These are phyloP conservation scores for Aspergillus jensenii DNA, from an alignment of 2,329 filamentous ascomycete species.

Conservation along the genomic window DNA sequence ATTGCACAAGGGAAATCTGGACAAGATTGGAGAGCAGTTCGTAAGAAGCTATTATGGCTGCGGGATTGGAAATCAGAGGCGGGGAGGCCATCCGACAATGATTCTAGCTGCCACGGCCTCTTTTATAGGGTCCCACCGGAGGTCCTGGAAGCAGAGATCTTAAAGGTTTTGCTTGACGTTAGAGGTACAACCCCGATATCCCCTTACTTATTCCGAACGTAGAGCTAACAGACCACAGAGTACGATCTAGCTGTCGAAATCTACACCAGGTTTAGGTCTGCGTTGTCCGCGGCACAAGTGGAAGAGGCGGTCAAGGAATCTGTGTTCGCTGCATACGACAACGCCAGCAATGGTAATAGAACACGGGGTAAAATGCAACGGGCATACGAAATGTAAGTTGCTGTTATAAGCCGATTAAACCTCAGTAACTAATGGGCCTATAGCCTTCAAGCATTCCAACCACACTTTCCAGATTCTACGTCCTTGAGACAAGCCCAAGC, in stretches of 20 bases:
- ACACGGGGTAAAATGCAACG: conserved; percentile 63
- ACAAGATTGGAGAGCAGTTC: conserved; percentile 49
- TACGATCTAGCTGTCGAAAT: conserved; percentile 43
- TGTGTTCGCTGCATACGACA: conserved; percentile 60
- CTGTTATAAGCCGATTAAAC: background rate
- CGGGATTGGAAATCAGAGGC: conserved; percentile 55
- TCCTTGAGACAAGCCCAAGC: conserved; percentile 49
- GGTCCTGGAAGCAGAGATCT: conserved; percentile 56
- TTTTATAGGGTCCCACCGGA: conserved; percentile 51
- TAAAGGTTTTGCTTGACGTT: conserved; percentile 55
- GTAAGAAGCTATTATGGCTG: conserved; percentile 59
- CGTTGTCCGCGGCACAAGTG: conserved; percentile 46
- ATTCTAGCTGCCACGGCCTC: conserved; percentile 41
- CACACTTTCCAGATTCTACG: conserved; percentile 41
- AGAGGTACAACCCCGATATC: conserved; percentile 34
- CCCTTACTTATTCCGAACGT: background rate
- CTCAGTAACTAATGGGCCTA: background rate
- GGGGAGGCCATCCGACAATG: conserved; percentile 22
- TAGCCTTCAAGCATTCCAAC: conserved; percentile 44
- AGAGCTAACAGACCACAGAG: conserved; percentile 30
- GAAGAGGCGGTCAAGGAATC: conserved; percentile 54
- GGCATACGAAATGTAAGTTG: conserved; percentile 55
- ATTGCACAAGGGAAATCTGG: conserved; percentile 46
- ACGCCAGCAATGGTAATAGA: conserved; percentile 65
- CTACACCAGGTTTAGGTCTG: conserved; percentile 35